Percentiles rank a stretch among this genome's conserved stretches.
phyloP scores from a whole-genome alignment of 768 basidiomycete species.

The Russula griseocarnosa region DNA sequence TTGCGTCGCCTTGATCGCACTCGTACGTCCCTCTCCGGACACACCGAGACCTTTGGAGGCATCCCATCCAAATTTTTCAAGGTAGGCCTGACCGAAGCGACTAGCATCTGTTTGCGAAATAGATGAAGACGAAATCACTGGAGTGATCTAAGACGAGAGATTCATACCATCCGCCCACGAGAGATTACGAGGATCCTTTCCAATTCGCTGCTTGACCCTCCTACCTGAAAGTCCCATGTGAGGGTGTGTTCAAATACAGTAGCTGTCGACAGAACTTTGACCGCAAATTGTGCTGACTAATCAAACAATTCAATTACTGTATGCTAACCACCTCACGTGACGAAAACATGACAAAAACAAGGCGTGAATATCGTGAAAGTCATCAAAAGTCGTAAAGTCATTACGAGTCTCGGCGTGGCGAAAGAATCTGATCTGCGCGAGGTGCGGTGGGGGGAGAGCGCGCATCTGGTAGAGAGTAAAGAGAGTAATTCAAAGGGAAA shows the following conservation, averaged over 20 bases:
- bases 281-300: slow-evolving; percentile 6
- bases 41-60: slow-evolving; percentile 69
- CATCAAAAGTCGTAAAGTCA: slow-evolving; percentile 14
- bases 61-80: slow-evolving; percentile 85
- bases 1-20: slow-evolving; percentile 71
- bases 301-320: slow-evolving; percentile 4
- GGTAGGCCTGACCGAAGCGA: slow-evolving; percentile 78
- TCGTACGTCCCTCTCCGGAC: slow-evolving; percentile 63
- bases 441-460: slow-evolving; percentile 18
- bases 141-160: neutral
- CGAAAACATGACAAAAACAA: no score
- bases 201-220: slow-evolving; percentile 77
- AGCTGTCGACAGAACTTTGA: no score
- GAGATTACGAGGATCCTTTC: slow-evolving; percentile 73
- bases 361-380: slow-evolving; percentile 12
- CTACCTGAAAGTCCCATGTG: slow-evolving; percentile 75
- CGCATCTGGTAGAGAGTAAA: slow-evolving; percentile 13
- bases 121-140: neutral
- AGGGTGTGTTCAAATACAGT: neutral
- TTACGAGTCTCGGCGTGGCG: slow-evolving; percentile 18
- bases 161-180: slow-evolving; percentile 74
- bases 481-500: slow-evolving; percentile 3
- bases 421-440: slow-evolving; percentile 19
- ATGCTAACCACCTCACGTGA: neutral
- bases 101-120: slow-evolving; percentile 56